These are phyloP conservation scores for Cunninghamia lanceolata DNA, from an alignment of 75 land plant species.

Conservation along the genomic window DNA sequence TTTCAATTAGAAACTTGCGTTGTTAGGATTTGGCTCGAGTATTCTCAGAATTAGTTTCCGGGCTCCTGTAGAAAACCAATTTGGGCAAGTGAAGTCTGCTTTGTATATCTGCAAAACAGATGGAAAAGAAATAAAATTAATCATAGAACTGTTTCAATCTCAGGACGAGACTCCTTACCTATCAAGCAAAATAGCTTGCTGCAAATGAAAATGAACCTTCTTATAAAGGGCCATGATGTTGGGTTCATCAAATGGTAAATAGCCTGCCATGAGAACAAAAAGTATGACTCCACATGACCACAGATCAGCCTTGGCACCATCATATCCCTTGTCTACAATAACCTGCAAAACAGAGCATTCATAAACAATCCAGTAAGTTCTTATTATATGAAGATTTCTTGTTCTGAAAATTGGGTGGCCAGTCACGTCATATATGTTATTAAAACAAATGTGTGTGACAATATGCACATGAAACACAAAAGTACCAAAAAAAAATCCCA, in stretches of 20 bases:
- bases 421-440: not conserved
- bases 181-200: not conserved
- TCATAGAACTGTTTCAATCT: not conserved
- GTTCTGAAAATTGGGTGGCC: not conserved
- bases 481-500: not conserved
- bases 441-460: not conserved
- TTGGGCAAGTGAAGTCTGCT: conserved; percentile 26
- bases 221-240: conserved; percentile 22
- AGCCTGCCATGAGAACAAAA: conserved; percentile 28
- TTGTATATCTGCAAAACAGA: conserved; percentile 20
- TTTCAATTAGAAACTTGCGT: conserved; percentile 9
- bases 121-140: not conserved
- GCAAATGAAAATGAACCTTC: conserved; percentile 7
- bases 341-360: conserved; percentile 10
- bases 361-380: not conserved
- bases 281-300: conserved; percentile 33
- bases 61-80: conserved; percentile 25
- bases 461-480: not conserved
- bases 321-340: conserved; percentile 25
- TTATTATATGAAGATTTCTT: not conserved
- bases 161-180: not conserved
- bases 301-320: conserved; percentile 30
- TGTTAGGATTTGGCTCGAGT: conserved; percentile 24
- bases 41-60: conserved; percentile 15
- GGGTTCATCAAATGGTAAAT: conserved; percentile 26